Percentiles rank a stretch among this genome's conserved stretches.
These are phyloP conservation scores for Magnolia kwangsiensis DNA, from an alignment of 164 flowering plant species.

Conservation along the genomic window DNA sequence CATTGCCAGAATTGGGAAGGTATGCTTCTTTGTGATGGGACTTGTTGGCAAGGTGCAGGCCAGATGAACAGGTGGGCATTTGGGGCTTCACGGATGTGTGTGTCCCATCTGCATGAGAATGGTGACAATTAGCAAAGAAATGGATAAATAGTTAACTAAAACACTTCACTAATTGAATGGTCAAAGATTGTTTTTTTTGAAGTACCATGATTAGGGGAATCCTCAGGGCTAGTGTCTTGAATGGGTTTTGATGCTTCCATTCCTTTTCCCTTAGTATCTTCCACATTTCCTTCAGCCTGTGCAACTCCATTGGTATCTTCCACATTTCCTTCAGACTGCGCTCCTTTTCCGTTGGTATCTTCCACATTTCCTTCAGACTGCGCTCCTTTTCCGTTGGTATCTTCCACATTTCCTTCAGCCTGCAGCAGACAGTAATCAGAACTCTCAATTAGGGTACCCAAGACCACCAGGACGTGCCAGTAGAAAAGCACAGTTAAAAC, in stretches of 20 bases:
- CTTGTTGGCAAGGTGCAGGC: slow-evolving; percentile 8
- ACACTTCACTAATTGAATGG: neutral
- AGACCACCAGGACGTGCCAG: neutral
- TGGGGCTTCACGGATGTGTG: neutral
- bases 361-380: neutral
- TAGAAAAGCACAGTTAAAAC: neutral
- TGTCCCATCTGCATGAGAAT: neutral
- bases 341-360: neutral
- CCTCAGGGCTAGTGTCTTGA: neutral
- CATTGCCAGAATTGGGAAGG: neutral
- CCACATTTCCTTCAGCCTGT: neutral
- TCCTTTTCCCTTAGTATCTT: neutral
- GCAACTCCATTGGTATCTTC: no score
- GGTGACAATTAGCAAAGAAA: neutral
- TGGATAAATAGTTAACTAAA: neutral
- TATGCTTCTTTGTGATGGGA: neutral
- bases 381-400: neutral
- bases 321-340: neutral
- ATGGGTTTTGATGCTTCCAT: neutral
- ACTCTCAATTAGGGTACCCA: neutral
- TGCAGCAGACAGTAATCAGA: no score
- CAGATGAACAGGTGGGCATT: neutral
- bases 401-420: slow-evolving; percentile 1
- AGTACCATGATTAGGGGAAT: slow-evolving; percentile 1
- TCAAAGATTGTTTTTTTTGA: neutral